Conservation (phyloP, 805 yeast species). For the Yarrowia sp. region DNA sequence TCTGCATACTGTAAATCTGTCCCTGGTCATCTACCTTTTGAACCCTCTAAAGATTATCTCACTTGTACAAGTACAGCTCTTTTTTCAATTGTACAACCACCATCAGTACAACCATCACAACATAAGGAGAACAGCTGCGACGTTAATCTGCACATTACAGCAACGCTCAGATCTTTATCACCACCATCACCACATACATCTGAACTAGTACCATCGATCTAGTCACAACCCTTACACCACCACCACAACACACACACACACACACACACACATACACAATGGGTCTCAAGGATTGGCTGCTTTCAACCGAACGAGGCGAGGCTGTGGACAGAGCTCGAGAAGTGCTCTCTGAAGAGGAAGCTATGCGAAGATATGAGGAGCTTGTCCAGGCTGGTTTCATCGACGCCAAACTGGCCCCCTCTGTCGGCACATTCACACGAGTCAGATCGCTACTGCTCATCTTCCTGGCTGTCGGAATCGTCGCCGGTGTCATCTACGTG, state of each 20-base stretch:
- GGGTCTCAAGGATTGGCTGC: constrained; percentile 20
- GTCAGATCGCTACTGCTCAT: constrained; percentile 26
- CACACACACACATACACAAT: constrained; percentile 17
- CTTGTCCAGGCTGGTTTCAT: constrained; percentile 26
- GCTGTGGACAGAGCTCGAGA: constrained; percentile 8
- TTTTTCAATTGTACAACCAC: constrained; percentile 3
- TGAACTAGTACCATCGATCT: constrained; percentile 15
- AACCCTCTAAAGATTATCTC: constrained; percentile 9
- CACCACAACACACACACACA: constrained; percentile 1
- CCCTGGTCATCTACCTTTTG: constrained; percentile 13
- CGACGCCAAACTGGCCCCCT: constrained; percentile 14
- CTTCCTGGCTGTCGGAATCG: constrained; percentile 18
- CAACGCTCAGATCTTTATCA: background rate
- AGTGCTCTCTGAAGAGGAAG: constrained; percentile 32
- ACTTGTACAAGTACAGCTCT: background rate
- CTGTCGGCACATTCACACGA: constrained; percentile 19
- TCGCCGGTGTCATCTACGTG: constrained; percentile 20
- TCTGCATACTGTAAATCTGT: constrained; percentile 20
- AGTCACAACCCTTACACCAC: background rate
- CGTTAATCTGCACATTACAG: too few relatives aligned
- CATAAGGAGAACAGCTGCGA: too few relatives aligned
- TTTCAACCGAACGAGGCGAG: constrained; percentile 23
- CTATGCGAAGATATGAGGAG: constrained; percentile 33
- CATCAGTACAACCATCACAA: background rate
- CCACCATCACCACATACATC: background rate